Conservation (phyloP, 1,139 yeast genomes). For the Hyphopichia khmerensis region DNA sequence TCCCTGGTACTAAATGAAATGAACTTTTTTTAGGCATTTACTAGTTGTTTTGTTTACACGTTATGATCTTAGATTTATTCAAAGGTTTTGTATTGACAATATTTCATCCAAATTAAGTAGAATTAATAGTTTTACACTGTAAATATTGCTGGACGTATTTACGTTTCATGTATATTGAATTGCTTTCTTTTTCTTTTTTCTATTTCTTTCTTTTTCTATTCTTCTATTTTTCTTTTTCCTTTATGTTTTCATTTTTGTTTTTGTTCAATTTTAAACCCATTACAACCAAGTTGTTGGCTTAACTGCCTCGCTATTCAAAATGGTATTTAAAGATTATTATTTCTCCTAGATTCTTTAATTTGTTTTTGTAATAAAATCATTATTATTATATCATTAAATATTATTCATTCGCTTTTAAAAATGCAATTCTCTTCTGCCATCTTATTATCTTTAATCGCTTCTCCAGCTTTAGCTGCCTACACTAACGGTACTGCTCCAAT, state of each 20-base stretch:
- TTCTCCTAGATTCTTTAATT: background rate
- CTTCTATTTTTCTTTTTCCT: too few relatives aligned
- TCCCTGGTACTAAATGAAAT: too few relatives aligned
- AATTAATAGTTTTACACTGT: too few relatives aligned
- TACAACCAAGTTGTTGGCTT: too few relatives aligned
- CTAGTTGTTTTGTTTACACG: background rate
- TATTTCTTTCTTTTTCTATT: background rate
- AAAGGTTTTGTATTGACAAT: too few relatives aligned
- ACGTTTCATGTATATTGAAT: background rate
- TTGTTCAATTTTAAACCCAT: too few relatives aligned
- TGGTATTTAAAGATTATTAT: background rate
- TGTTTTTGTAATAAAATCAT: background rate
- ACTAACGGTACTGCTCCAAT: conserved; percentile 20
- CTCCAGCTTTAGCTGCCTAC: conserved; percentile 21
- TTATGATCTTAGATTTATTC: background rate
- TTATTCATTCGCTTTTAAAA: conserved; percentile 24
- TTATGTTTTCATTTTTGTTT: too few relatives aligned
- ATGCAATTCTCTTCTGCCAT: conserved; percentile 28
- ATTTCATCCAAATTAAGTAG: background rate
- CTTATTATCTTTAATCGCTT: conserved; percentile 21
- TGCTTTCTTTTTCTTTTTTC: background rate
- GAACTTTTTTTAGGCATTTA: too few relatives aligned
- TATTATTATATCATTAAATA: background rate
- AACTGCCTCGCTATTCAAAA: background rate
- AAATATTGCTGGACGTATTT: background rate